Evolutionary conservation across 192 early-diverging fungal species (phyloP).

Genomic region (Coemansia sp.): DNA sequence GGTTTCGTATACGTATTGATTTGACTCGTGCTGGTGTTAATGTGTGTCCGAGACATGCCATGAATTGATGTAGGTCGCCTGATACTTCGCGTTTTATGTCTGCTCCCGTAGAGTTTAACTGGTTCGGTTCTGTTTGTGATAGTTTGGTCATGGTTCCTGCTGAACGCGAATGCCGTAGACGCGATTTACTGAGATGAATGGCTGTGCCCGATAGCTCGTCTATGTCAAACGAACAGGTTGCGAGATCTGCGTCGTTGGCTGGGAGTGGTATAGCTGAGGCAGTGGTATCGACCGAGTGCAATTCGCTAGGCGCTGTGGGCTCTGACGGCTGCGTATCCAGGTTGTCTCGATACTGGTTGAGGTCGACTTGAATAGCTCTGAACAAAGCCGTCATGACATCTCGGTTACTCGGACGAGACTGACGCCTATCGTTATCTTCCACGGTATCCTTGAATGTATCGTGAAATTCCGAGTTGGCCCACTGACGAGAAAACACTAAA

Average conservation of each 20-base stretch:
- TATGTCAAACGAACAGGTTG: neutral
- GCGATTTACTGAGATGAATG: neutral
- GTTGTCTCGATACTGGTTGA: conserved; percentile 8
- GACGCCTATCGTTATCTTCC: neutral
- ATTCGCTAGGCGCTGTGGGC: neutral
- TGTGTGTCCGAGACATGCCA: conserved; percentile 50
- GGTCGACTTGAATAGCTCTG: conserved; percentile 28
- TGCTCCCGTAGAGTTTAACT: neutral
- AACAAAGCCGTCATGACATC: conserved; percentile 35
- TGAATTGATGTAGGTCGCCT: conserved; percentile 55
- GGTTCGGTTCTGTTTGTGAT: neutral
- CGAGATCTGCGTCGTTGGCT: neutral
- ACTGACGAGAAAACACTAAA: conserved; percentile 45
- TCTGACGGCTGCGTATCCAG: neutral
- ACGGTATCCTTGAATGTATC: conserved; percentile 6
- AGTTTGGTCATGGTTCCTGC: neutral
- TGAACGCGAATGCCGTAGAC: conserved; percentile 13
- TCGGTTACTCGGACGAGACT: conserved; percentile 18
- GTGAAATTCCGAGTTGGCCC: conserved; percentile 29
- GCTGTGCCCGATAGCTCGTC: neutral
- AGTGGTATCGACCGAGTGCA: neutral
- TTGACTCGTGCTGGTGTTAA: conserved; percentile 35
- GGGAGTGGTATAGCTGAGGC: neutral
- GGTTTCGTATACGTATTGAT: conserved; percentile 21
- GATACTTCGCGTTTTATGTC: conserved; percentile 19